Evolutionary conservation across 108 stramenopile genomes (phyloP).

Genomic region (Pseudonitzschia pungens): DNA sequence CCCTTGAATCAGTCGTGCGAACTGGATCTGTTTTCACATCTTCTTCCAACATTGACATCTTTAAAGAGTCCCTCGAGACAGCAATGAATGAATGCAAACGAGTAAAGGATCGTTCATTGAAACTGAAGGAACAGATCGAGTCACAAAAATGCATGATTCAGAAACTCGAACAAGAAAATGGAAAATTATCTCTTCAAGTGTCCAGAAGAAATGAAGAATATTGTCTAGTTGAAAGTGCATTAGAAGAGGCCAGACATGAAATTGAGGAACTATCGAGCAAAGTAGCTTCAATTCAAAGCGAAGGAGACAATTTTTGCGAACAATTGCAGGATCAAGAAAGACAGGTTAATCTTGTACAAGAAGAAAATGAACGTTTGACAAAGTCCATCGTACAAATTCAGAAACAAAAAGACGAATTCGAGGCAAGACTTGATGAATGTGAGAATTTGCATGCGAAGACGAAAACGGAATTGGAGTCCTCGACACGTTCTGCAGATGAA

Average conservation of each 20-base stretch:
- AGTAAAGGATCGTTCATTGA: conserved; percentile 23
- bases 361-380: conserved; percentile 2
- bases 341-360: background rate
- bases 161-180: conserved; percentile 34
- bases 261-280: conserved; percentile 12
- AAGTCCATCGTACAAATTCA: conserved; percentile 1
- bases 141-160: conserved; percentile 17
- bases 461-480: conserved; percentile 2
- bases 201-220: conserved; percentile 27
- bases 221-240: conserved; percentile 18
- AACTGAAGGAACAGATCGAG: conserved; percentile 25
- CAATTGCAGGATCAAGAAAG: background rate
- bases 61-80: conserved; percentile 28
- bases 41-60: conserved; percentile 8
- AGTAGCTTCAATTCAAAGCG: background rate
- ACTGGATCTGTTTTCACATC: conserved; percentile 16
- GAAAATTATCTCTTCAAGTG: conserved; percentile 3
- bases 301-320: conserved; percentile 8
- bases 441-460: background rate
- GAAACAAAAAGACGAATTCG: conserved; percentile 9
- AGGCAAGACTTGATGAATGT: background rate
- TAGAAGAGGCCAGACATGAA: conserved; percentile 28
- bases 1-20: conserved; percentile 24
- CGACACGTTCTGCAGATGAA: background rate
- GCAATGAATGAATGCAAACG: conserved; percentile 35